A percentile compares a stretch with the other conserved stretches of the same genome.
Conservation (phyloP, 2,329 filamentous ascomycete species). For the Fusarium fracticaudum region DNA sequence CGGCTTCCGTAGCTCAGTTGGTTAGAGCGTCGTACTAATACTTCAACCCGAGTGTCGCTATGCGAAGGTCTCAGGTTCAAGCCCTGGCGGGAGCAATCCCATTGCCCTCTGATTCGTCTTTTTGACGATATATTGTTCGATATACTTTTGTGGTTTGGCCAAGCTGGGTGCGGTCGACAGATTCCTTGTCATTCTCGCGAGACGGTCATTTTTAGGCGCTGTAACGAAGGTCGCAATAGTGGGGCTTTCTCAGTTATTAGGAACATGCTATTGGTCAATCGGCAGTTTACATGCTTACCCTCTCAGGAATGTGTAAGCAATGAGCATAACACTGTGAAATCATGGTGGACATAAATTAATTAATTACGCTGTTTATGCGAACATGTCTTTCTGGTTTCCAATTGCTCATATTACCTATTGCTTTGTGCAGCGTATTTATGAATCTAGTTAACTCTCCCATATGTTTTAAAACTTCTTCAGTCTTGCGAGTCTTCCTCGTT, state of each 20-base stretch:
- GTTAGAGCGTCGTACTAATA: not conserved
- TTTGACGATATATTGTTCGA: not conserved
- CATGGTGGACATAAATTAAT: fast-evolving
- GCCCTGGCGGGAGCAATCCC: not conserved
- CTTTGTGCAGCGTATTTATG: too few relatives aligned
- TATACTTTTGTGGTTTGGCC: too few relatives aligned
- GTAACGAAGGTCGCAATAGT: not conserved
- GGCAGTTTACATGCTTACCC: not conserved
- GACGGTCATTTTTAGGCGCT: not conserved
- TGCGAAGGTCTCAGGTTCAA: not conserved
- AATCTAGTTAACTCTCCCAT: too few relatives aligned
- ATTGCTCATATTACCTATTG: fast-evolving
- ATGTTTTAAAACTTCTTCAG: fast-evolving
- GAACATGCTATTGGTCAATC: too few relatives aligned
- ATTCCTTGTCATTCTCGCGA: not conserved
- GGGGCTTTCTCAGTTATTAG: not conserved
- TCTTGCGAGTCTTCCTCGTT: fast-evolving
- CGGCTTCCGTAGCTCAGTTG: not conserved
- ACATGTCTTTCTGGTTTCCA: not conserved
- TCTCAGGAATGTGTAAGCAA: not conserved
- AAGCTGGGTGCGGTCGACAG: too few relatives aligned
- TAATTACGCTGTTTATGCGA: too few relatives aligned
- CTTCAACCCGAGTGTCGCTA: not conserved
- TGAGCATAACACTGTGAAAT: too few relatives aligned
- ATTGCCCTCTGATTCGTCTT: not conserved